Conservation (phyloP, 495 filamentous ascomycete genomes). For the Aspergillus diversus region DNA sequence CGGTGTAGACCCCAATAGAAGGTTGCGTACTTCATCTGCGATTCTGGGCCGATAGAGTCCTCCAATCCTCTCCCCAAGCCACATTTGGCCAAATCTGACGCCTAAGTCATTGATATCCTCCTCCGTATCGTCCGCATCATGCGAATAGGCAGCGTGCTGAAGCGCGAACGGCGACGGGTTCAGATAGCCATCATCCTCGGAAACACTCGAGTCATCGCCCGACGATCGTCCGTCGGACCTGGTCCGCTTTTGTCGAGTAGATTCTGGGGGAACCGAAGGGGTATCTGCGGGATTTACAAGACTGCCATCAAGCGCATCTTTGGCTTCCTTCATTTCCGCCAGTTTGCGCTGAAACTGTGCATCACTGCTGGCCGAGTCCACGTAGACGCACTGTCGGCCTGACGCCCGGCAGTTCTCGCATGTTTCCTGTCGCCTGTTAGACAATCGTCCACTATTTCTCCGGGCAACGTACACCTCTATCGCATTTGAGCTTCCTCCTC, state of each 20-base stretch:
- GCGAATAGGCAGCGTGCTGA: conserved; percentile 68
- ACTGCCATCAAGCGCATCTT: conserved; percentile 63
- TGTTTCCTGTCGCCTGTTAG: background rate
- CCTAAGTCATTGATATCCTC: conserved; percentile 70
- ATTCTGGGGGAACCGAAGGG: background rate
- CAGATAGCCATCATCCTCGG: conserved; percentile 13
- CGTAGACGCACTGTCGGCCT: conserved; percentile 1
- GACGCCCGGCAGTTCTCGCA: conserved; percentile 2
- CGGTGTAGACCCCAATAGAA: background rate
- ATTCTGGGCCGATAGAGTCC: conserved; percentile 8
- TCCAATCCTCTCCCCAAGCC: conserved; percentile 74
- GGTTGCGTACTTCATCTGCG: conserved; percentile 8
- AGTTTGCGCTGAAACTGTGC: conserved; percentile 47
- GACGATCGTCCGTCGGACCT: background rate
- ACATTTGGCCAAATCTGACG: conserved; percentile 68
- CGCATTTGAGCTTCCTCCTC: conserved; percentile 71
- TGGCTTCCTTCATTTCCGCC: conserved; percentile 71
- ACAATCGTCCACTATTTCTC: background rate
- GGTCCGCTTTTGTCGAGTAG: conserved; percentile 4
- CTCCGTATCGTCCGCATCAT: conserved; percentile 57
- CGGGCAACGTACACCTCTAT: conserved; percentile 46
- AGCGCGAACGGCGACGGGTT: conserved; percentile 48
- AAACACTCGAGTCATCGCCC: background rate
- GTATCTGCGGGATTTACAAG: conserved; percentile 56
- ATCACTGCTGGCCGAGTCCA: conserved; percentile 1